Base-by-base conservation (phyloP, 768 basidiomycete genomes). In the Multifurca ochricompacta region DNA sequence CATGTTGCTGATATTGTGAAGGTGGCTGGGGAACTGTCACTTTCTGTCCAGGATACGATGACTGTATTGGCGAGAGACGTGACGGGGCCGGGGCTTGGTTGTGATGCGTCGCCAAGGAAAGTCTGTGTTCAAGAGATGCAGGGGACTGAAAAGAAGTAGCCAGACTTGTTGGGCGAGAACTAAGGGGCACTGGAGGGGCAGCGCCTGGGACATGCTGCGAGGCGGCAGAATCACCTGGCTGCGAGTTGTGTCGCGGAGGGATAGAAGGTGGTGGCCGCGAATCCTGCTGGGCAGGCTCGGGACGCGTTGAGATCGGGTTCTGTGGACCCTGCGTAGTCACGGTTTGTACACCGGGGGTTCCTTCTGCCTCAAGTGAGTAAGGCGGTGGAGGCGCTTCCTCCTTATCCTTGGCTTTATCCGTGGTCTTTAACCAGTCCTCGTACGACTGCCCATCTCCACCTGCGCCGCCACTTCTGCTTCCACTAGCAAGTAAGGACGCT, bases 381-480 rank as follows among this genome's bases (percentile, higher is more conserved):
- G 86, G 84, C 9, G 84, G 84, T 1, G 87, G 85, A 0, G 86
- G 83, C 2, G 67, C 68, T 9, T 81, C 82, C 23, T 79, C 77
- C 44, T 67, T 67, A 27, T 69, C 69, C 14, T 71, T 70, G 57
- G 73, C 74, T 23, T 44, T 51, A 64, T 76, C 76, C 6, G 60
- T 54, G 14, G 66, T 58, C 53, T 62, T 62, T 21, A 77, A 64
- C 81, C 80, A 83, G 48, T 74, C 72, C 31, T 77, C 68, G 59
- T 79, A 78, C 3, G 67, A 49, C 31, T 61, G 60, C 27, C 52
- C 63, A 31, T 59, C 37, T 59, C 60, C 46, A 52, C 56, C 35
- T 19, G 42, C 14, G 41, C 42, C 9, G 9, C 42, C 31, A 7
- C n/a, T 30, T 31, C 16, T 16, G 36, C 46, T 39, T 28, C 51